These are phyloP conservation scores for Esteya vermicola DNA, from an alignment of 2,329 filamentous ascomycete species.

Conservation along the genomic window DNA sequence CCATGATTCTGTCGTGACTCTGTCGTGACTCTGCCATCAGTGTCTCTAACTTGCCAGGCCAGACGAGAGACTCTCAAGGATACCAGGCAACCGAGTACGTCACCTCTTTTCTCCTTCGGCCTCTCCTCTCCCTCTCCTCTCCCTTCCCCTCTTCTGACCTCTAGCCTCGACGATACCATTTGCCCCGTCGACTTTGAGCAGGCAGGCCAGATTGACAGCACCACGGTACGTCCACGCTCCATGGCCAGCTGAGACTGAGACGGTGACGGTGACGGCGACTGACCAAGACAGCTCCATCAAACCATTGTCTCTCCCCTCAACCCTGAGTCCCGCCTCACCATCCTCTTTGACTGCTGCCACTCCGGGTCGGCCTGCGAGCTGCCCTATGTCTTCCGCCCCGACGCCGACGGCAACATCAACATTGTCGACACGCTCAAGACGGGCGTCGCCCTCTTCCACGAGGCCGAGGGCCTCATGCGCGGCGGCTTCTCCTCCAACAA, in stretches of 20 bases:
- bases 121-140: background rate
- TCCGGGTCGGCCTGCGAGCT: constrained; percentile 44
- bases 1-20: no score
- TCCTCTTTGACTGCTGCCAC: constrained; percentile 49
- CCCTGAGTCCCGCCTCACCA: constrained; percentile 34
- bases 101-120: background rate
- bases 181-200: constrained; percentile 36
- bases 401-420: constrained; percentile 40
- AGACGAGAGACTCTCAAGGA: constrained; percentile 30
- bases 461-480: constrained; percentile 32
- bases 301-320: constrained; percentile 36
- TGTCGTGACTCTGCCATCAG: background rate
- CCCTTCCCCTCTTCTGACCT: constrained; percentile 1
- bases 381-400: constrained; percentile 41
- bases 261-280: no score
- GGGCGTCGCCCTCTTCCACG: constrained; percentile 32
- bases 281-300: constrained; percentile 29
- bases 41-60: constrained; percentile 14
- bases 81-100: constrained; percentile 19
- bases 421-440: constrained; percentile 39
- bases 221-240: constrained; percentile 16
- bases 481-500: constrained; percentile 31
- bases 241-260: background rate
- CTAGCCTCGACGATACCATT: constrained; percentile 32
- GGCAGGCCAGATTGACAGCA: constrained; percentile 38